phyloP scores from a whole-genome alignment of 441 rosid genomes.

The Eruca vesicaria region DNA sequence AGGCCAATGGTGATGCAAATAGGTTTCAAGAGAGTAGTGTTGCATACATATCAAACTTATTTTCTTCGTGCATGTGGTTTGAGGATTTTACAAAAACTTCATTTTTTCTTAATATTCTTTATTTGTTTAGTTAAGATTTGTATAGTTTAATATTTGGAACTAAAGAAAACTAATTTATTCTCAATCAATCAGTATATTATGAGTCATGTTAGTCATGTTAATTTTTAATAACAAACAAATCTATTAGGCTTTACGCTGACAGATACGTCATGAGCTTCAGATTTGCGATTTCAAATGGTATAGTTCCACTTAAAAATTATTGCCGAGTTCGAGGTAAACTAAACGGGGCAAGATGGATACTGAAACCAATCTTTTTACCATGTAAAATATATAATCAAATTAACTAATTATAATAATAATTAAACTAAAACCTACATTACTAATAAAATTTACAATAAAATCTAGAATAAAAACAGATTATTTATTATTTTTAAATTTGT shows the following conservation, averaged over 20 bases:
- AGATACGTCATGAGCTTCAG: background rate
- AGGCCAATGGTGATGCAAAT: too few relatives aligned
- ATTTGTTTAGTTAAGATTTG: slow-evolving; percentile 21
- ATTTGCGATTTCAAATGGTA: background rate
- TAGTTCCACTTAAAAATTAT: background rate
- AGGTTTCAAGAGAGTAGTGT: slow-evolving; percentile 20
- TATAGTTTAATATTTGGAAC: slow-evolving; percentile 16
- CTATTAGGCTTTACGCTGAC: background rate
- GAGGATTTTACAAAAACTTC: slow-evolving; percentile 4
- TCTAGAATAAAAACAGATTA: too few relatives aligned
- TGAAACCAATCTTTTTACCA: background rate
- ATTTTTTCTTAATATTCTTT: slow-evolving; percentile 22
- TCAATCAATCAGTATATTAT: background rate
- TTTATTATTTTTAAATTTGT: too few relatives aligned
- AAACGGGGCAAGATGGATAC: background rate
- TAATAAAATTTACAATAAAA: too few relatives aligned
- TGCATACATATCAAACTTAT: background rate
- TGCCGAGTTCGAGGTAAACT: background rate
- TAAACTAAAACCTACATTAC: too few relatives aligned
- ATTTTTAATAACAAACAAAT: background rate
- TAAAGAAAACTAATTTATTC: background rate
- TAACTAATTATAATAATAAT: too few relatives aligned
- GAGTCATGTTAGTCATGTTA: background rate
- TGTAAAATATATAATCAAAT: too few relatives aligned
- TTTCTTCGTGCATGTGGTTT: slow-evolving; percentile 13